Conservation (phyloP, 1,284 basidiomycete species). For the Serendipita sp. region DNA sequence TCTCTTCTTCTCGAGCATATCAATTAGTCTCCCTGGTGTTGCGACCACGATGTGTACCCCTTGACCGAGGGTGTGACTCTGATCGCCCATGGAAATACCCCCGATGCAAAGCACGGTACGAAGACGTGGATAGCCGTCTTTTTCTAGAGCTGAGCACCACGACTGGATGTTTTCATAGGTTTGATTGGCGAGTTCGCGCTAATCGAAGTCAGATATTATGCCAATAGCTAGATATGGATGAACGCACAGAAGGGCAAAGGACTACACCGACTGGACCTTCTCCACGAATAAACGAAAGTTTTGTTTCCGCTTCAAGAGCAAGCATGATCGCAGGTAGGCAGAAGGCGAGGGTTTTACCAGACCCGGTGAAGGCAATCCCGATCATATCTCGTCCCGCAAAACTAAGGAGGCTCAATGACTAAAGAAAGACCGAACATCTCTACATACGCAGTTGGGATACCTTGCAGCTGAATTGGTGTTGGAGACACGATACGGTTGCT, state of each 20-base stretch:
- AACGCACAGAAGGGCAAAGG: conserved; percentile 68
- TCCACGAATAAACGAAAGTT: conserved; percentile 77
- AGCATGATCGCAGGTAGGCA: conserved; percentile 91
- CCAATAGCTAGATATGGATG: not conserved
- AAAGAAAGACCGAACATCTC: not conserved
- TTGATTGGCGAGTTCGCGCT: conserved; percentile 81
- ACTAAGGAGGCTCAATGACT: conserved; percentile 25
- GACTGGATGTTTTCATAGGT: conserved; percentile 87
- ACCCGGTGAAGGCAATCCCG: conserved; percentile 90
- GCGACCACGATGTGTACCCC: conserved; percentile 95
- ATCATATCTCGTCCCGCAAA: conserved; percentile 88
- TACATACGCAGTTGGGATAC: conserved; percentile 77
- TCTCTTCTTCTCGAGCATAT: conserved; percentile 90
- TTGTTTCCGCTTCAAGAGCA: conserved; percentile 82
- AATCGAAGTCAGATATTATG: not conserved
- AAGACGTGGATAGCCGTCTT: conserved; percentile 72
- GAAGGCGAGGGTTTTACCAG: conserved; percentile 85
- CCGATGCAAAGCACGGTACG: conserved; percentile 90
- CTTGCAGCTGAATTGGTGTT: conserved; percentile 95
- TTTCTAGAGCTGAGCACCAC: conserved; percentile 74
- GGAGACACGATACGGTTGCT: conserved; percentile 76
- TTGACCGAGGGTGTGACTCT: conserved; percentile 75
- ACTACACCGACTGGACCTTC: conserved; percentile 94
- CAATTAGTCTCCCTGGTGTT: conserved; percentile 88
- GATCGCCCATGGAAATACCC: conserved; percentile 95